These are phyloP conservation scores for Entonaema liquescens DNA, from an alignment of 495 filamentous ascomycete species.

Conservation along the genomic window DNA sequence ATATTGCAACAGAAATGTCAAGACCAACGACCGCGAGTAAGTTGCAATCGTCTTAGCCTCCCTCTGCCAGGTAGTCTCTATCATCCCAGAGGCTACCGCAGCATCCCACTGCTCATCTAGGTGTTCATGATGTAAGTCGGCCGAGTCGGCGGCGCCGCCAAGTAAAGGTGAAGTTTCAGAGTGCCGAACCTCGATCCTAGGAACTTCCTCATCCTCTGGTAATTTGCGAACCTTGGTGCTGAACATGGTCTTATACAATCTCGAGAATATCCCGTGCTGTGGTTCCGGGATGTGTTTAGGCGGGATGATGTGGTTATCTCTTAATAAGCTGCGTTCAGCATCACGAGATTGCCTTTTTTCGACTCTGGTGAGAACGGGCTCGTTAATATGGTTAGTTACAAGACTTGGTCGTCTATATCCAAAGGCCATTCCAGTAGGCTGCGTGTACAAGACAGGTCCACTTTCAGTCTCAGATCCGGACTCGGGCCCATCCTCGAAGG, in stretches of 20 bases:
- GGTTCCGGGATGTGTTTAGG: constrained; percentile 61
- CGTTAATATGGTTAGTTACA: constrained; percentile 54
- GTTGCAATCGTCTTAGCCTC: constrained; percentile 72
- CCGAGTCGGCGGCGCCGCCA: constrained; percentile 7
- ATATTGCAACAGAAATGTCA: constrained; percentile 80
- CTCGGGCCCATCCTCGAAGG: constrained; percentile 56
- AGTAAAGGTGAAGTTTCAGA: constrained; percentile 57
- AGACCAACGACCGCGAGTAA: constrained; percentile 67
- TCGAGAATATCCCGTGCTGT: constrained; percentile 33
- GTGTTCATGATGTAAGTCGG: constrained; percentile 44
- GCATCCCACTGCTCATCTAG: constrained; percentile 77
- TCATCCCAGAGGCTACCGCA: constrained; percentile 73
- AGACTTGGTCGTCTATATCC: constrained; percentile 62
- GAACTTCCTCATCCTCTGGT: constrained; percentile 46
- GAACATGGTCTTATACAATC: constrained; percentile 53
- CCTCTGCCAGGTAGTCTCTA: constrained; percentile 84
- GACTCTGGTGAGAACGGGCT: constrained; percentile 62
- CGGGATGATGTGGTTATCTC: constrained; percentile 78
- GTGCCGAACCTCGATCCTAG: constrained; percentile 40
- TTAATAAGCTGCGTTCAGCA: constrained; percentile 77
- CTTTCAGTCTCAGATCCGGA: constrained; percentile 47
- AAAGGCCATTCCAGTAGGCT: constrained; percentile 70
- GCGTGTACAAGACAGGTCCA: constrained; percentile 74
- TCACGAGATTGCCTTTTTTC: constrained; percentile 71
- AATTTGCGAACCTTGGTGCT: constrained; percentile 53